These are phyloP conservation scores for Phytophthora pistaciae DNA, from an alignment of 352 stramenopile genomes.

Conservation along the genomic window DNA sequence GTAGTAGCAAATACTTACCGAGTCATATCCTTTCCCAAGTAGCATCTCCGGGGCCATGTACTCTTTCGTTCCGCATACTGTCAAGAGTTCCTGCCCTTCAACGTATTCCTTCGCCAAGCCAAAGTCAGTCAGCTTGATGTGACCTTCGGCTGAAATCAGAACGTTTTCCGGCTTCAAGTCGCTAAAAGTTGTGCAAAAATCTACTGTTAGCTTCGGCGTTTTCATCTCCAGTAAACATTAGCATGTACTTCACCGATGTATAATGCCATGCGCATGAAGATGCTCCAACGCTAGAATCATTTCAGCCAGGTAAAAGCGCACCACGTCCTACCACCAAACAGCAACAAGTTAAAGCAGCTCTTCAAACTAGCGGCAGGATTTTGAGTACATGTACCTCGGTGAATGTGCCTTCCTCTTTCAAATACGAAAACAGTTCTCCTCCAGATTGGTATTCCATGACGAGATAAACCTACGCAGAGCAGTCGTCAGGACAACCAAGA, in stretches of 20 bases:
- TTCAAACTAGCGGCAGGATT: not conserved
- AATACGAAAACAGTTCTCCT: constrained; percentile 83
- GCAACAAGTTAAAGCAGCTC: not conserved
- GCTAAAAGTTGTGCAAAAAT: constrained; percentile 26
- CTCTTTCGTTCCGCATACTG: constrained; percentile 85
- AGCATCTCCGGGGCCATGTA: constrained; percentile 92
- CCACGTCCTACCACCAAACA: constrained; percentile 51
- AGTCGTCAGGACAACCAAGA: not conserved
- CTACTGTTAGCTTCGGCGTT: not conserved
- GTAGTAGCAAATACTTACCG: constrained; percentile 39
- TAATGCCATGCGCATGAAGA: constrained; percentile 84
- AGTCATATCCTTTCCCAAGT: constrained; percentile 83
- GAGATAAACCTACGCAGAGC: constrained; percentile 60
- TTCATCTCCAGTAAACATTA: not conserved
- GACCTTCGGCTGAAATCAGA: constrained; percentile 88
- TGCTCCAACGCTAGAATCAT: constrained; percentile 88
- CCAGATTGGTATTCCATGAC: constrained; percentile 86
- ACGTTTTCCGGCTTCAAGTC: constrained; percentile 95
- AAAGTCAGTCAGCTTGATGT: constrained; percentile 94
- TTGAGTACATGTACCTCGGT: constrained; percentile 63
- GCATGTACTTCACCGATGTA: constrained; percentile 63
- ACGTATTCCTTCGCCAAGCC: constrained; percentile 83
- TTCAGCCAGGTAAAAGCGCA: constrained; percentile 85
- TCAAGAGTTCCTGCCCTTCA: constrained; percentile 77
- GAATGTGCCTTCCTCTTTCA: constrained; percentile 75